Evolutionary conservation across 805 yeast genomes (phyloP), one percentile per base, ranked within the genome.

Genomic region (Spathaspora sp.): DNA sequence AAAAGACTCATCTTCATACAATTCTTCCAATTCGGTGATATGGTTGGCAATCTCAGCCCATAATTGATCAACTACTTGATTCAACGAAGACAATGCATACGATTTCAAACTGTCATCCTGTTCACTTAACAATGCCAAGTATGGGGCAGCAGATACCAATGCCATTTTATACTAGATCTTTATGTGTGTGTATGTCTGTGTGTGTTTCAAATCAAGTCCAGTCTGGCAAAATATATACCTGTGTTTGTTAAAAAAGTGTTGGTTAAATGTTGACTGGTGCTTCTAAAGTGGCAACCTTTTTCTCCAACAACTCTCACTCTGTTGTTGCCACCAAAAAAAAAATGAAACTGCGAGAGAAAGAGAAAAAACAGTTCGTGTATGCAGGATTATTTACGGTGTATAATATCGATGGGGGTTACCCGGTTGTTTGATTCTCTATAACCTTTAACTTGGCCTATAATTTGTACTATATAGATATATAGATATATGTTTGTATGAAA

Each of bases 21-120:
- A 75, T 57, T 90, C 96, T 72, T 94, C 99, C 62, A 94, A 87
- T 50, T 88, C 91, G 28, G 89, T 76, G 55, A 94, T 82, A 63
- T 81, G 85, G 71, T 94, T 94, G 52, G 99, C 96, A 52, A 94
- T 88, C 74, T 94, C 98, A 2, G 99, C 90, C 99, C 99, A 94
- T 53, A 90, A 78, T 68, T 89, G 92, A 72, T 91, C 96, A 48
- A 90, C 97, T 48, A 87, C 80, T 26, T 74, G 79, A 65, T 91
- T 88, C 58, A 94, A 81, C 17, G 96, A 85, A 51, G 85, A 75
- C 63, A 94, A 79, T 17, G 98, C 99, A 65, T 89, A 89, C 35
- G 86, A 77, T 68, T 90, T 92, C 58, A 94, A 81, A 49, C 79
- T 70, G 47, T 80, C 72, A 66, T 94, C 97, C 8, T 83, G 77